Conservation (phyloP, 768 basidiomycete genomes). For the Crepidotus variabilis region DNA sequence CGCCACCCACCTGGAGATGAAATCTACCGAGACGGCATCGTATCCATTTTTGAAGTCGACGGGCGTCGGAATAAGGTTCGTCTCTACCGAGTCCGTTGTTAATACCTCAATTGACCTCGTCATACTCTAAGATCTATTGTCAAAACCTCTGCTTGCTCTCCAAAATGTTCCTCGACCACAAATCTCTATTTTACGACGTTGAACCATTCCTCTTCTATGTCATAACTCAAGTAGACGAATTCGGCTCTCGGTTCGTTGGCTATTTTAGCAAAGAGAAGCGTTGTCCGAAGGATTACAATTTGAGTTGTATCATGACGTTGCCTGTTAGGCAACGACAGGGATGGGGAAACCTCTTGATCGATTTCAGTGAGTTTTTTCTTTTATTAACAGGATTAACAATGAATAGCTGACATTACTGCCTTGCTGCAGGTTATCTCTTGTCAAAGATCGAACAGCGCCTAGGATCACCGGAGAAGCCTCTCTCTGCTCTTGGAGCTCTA, state of each 20-base stretch:
- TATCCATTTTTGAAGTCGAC: constrained; percentile 97
- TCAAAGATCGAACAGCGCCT: constrained; percentile 90
- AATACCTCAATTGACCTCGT: background rate
- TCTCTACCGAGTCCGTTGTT: constrained; percentile 1
- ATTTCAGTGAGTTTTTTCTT: constrained; percentile 79
- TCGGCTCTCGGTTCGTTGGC: constrained; percentile 91
- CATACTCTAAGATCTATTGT: constrained; percentile 78
- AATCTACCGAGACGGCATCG: constrained; percentile 84
- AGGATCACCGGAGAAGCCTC: constrained; percentile 95
- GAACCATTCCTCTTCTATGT: constrained; percentile 99
- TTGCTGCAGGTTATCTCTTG: constrained; percentile 77
- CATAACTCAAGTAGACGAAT: constrained; percentile 86
- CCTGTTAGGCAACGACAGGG: constrained; percentile 93
- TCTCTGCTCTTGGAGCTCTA: constrained; percentile 87
- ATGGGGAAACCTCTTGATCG: constrained; percentile 96
- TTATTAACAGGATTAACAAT: background rate
- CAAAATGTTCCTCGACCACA: constrained; percentile 99
- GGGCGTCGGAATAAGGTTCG: constrained; percentile 93
- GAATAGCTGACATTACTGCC: background rate
- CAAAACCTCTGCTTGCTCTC: constrained; percentile 97
- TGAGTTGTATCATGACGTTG: constrained; percentile 99
- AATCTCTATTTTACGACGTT: constrained; percentile 98
- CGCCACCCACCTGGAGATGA: constrained; percentile 97
- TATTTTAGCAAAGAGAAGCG: constrained; percentile 99
- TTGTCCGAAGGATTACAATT: constrained; percentile 93